Conservation (phyloP, 2,329 filamentous ascomycete species). For the Tricladium varicosporioides region DNA sequence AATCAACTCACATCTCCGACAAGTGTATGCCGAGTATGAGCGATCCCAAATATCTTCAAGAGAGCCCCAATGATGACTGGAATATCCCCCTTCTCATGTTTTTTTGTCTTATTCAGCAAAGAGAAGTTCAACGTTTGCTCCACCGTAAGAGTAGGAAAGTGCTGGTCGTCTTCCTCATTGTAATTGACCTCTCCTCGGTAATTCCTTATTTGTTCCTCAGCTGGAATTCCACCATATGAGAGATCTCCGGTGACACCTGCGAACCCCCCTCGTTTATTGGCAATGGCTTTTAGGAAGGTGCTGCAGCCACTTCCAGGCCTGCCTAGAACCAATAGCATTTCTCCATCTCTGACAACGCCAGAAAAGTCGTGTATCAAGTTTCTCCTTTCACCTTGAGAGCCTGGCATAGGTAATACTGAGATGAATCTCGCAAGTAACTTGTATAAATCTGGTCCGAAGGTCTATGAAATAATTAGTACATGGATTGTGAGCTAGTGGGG, state of each 20-base stretch:
- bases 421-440: slow-evolving; percentile 46
- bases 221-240: slow-evolving; percentile 68
- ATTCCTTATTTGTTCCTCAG: slow-evolving; percentile 63
- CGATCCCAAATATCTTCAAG: slow-evolving; percentile 76
- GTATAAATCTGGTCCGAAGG: slow-evolving; percentile 79
- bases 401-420: slow-evolving; percentile 24
- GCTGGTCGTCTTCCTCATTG: slow-evolving; percentile 73
- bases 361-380: slow-evolving; percentile 63
- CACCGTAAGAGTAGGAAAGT: slow-evolving; percentile 72
- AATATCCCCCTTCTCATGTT: slow-evolving; percentile 60
- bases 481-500: neutral
- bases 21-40: slow-evolving; percentile 69
- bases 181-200: slow-evolving; percentile 75
- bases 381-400: slow-evolving; percentile 28
- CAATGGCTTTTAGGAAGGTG: slow-evolving; percentile 73
- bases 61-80: slow-evolving; percentile 68
- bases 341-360: slow-evolving; percentile 63
- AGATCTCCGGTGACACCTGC: slow-evolving; percentile 67
- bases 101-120: slow-evolving; percentile 71
- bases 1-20: slow-evolving; percentile 59
- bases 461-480: slow-evolving; percentile 35
- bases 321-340: slow-evolving; percentile 73
- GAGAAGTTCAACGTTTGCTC: slow-evolving; percentile 77
- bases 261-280: slow-evolving; percentile 66
- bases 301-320: slow-evolving; percentile 73